Evolutionary conservation across 768 basidiomycete species (phyloP), one percentile per base, ranked within the genome.

Genomic region (Coprinellus micaceus): DNA sequence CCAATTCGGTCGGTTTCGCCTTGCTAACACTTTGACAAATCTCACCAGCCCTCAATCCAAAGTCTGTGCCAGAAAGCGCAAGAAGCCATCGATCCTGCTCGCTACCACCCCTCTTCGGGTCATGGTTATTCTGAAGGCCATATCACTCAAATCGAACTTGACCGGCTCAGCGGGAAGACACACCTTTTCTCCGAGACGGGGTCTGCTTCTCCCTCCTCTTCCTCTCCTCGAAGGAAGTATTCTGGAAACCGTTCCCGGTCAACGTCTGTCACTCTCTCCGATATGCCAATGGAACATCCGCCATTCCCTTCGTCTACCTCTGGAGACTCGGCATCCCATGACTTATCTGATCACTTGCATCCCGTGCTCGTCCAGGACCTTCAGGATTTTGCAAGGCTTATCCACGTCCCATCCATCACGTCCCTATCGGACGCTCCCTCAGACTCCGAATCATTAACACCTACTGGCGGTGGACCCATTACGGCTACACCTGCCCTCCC

Each of bases 141-240:
- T 7, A 61, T 79, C 51, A 71, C 74, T 3, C 64, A 73, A 26
- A 70, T 71, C 1, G 83, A 85, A 52, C 77, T 85, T 24, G 80
- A 84, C 60, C 75, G 82, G 25, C 66, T 84, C 40, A 78, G 77
- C 22, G 84, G 84, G 2, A 79, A 75, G 61, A 85, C 84, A 0
- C 69, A 57, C 47, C 28, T 64, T 44, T 39, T 63, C 58, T 33
- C 58, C 36, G 65, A 66, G 17, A 33, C 9, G 19, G 48, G 48
- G 28, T 49, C 48, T 33, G 17, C 26, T 15, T 15, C 40, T 13
- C 49, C 48, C n/a, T 33, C 30, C 22, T 40, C 36, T 17, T 39
- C 52, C 24, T 17, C 57, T 11, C 55, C 57, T 11, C 26, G 56
- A 1, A 58, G 57, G 11, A 25, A 53, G 24, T 24, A 13, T 15